Conservation (phyloP, 2,329 filamentous ascomycete genomes). For the Phialophora chinensis region DNA sequence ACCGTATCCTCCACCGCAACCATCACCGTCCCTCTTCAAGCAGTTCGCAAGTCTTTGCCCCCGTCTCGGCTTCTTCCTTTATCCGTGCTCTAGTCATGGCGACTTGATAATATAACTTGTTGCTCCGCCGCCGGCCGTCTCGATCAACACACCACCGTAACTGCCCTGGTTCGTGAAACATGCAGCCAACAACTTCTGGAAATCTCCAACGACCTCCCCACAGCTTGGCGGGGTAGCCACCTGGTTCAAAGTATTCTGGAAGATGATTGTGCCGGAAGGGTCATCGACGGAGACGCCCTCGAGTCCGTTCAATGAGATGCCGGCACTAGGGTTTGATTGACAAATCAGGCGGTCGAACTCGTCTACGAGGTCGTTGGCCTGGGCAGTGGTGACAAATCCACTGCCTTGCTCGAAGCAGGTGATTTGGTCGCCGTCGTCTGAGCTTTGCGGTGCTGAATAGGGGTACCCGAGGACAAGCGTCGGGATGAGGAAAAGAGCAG, state of each 20-base stretch:
- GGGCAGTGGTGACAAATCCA: slow-evolving; percentile 7
- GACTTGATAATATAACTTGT: slow-evolving; percentile 18
- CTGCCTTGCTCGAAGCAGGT: slow-evolving; percentile 18
- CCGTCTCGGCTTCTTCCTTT: background rate
- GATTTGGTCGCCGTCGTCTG: slow-evolving; percentile 16
- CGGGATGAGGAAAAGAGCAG: slow-evolving; percentile 14
- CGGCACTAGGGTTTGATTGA: slow-evolving; percentile 19
- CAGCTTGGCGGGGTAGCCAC: slow-evolving; percentile 18
- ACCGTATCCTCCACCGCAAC: background rate
- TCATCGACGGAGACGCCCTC: slow-evolving; percentile 16
- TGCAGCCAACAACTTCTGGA: slow-evolving; percentile 20
- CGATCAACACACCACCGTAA: slow-evolving; percentile 18
- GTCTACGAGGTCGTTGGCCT: slow-evolving; percentile 15
- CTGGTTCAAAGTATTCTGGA: slow-evolving; percentile 19
- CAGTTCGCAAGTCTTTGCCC: background rate
- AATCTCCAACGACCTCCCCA: slow-evolving; percentile 18
- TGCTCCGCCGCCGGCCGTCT: slow-evolving; percentile 15
- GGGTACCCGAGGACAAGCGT: background rate
- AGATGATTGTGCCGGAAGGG: slow-evolving; percentile 18
- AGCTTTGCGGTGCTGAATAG: background rate
- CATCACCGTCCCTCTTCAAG: background rate
- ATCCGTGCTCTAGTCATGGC: slow-evolving; percentile 8
- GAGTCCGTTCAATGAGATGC: slow-evolving; percentile 10
- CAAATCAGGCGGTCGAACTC: slow-evolving; percentile 20
- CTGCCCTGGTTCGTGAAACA: slow-evolving; percentile 16